Evolutionary conservation across 2,329 filamentous ascomycete genomes (phyloP).

Genomic region (Teratosphaeria zuluensis): DNA sequence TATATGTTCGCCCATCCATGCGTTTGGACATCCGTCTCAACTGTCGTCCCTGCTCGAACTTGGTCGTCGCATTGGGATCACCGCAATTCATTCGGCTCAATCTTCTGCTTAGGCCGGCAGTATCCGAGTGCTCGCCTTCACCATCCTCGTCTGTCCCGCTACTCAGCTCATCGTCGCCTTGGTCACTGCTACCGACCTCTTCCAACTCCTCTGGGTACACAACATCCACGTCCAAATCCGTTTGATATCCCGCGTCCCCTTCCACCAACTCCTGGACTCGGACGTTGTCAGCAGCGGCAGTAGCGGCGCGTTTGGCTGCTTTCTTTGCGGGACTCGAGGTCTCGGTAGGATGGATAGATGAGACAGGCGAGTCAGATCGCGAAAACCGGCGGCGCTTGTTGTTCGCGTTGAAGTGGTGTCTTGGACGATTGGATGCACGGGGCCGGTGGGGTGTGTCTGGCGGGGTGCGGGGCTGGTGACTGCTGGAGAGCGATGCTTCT

Average conservation of each 20-base stretch:
- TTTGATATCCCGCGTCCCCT: conserved; percentile 28
- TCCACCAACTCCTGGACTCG: conserved; percentile 34
- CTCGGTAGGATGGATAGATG: conserved; percentile 29
- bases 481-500: conserved; percentile 1
- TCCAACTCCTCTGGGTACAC: conserved; percentile 36
- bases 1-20: conserved; percentile 29
- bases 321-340: conserved; percentile 23
- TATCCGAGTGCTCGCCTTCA: conserved; percentile 9
- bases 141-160: conserved; percentile 9
- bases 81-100: conserved; percentile 15
- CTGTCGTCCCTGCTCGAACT: conserved; percentile 13
- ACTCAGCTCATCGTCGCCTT: conserved; percentile 16
- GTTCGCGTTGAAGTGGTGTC: conserved; percentile 4
- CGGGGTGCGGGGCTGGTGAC: conserved; percentile 15
- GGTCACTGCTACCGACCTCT: conserved; percentile 30
- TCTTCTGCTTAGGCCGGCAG: conserved; percentile 8
- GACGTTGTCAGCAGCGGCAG: conserved; percentile 20
- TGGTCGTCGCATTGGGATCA: conserved; percentile 15
- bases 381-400: conserved; percentile 13
- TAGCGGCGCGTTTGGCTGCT: conserved; percentile 12
- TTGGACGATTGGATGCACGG: neutral
- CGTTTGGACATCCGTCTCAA: conserved; percentile 34
- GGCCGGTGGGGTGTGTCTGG: conserved; percentile 19
- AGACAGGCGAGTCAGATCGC: conserved; percentile 23
- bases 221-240: conserved; percentile 29